phyloP scores from a whole-genome alignment of 2,329 filamentous ascomycete species.

The Ophiosphaerella narmari region DNA sequence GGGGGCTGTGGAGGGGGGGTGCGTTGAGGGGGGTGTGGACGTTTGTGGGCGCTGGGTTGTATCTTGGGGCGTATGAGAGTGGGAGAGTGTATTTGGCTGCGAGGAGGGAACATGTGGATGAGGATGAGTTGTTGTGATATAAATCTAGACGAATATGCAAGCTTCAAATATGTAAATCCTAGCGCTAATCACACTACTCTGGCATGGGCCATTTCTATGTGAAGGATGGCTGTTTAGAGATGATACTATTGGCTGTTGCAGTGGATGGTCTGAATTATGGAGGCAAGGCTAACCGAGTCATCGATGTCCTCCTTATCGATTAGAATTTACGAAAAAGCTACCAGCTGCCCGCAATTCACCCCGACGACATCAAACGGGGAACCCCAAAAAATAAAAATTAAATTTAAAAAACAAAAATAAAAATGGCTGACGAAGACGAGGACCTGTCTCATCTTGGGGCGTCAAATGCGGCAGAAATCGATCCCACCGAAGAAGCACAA shows the following conservation, averaged over 20 bases:
- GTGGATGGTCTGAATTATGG: no score
- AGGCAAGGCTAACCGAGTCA: constrained; percentile 6
- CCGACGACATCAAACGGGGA: neutral
- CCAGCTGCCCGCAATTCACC: constrained; percentile 2
- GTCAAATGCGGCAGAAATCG: constrained; percentile 37
- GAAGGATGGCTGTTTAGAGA: no score
- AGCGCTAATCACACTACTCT: no score
- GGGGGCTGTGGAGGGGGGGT: constrained; percentile 78
- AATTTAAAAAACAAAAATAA: no score
- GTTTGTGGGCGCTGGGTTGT: constrained; percentile 78
- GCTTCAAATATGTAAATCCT: no score
- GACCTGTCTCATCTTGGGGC: constrained; percentile 33
- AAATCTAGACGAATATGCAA: no score
- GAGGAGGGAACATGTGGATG: constrained; percentile 49
- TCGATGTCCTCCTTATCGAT: constrained; percentile 11
- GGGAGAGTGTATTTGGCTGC: constrained; percentile 62
- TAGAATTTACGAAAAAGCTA: constrained; percentile 11
- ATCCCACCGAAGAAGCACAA: constrained; percentile 78
- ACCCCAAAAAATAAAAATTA: no score
- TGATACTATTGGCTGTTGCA: no score
- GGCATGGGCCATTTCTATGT: no score
- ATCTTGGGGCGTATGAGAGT: constrained; percentile 84
- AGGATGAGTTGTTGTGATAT: constrained; percentile 31
- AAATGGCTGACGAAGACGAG: constrained; percentile 45
- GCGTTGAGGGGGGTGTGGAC: constrained; percentile 78